These are phyloP conservation scores for Kodamaea jinghongensis DNA, from an alignment of 805 yeast genomes.

Conservation along the genomic window DNA sequence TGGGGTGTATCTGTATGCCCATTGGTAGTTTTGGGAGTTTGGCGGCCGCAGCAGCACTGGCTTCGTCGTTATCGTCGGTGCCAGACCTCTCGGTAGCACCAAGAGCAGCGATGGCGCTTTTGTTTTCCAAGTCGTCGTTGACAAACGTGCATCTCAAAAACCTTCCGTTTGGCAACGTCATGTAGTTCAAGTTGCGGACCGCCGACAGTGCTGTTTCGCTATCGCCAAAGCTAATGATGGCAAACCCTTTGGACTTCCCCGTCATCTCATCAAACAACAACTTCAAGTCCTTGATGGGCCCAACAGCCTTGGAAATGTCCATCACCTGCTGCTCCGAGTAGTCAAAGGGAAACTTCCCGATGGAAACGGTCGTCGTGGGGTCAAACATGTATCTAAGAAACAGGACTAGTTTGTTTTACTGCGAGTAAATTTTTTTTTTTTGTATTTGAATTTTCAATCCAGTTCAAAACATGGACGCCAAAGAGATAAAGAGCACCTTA, in stretches of 20 bases:
- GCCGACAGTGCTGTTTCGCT: slow-evolving; percentile 87
- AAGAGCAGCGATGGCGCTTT: slow-evolving; percentile 9
- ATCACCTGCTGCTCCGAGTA: slow-evolving; percentile 91
- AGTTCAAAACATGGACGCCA: slow-evolving; percentile 52
- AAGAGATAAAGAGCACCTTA: slow-evolving; percentile 68
- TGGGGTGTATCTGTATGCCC: slow-evolving; percentile 40
- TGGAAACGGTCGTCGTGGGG: slow-evolving; percentile 45
- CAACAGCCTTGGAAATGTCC: slow-evolving; percentile 82
- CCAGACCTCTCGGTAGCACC: slow-evolving; percentile 6
- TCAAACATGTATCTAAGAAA: slow-evolving; percentile 9
- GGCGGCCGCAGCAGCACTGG: slow-evolving; percentile 16
- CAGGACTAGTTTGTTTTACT: too few species aligned
- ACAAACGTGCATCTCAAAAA: slow-evolving; percentile 73
- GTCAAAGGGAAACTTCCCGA: slow-evolving; percentile 89
- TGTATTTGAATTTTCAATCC: slow-evolving; percentile 2
- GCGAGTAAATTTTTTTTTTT: too few species aligned
- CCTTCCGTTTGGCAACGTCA: slow-evolving; percentile 61
- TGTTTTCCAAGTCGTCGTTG: slow-evolving; percentile 35
- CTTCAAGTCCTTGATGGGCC: slow-evolving; percentile 76
- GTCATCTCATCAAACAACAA: slow-evolving; percentile 84
- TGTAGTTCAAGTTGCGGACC: slow-evolving; percentile 80
- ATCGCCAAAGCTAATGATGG: slow-evolving; percentile 81
- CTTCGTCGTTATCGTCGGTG: slow-evolving; percentile 14
- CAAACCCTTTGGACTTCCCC: slow-evolving; percentile 88
- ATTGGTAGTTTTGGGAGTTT: slow-evolving; percentile 39